Percentiles rank a stretch among this genome's conserved stretches.
Conservation (phyloP, 495 filamentous ascomycete genomes). For the Parmelia sp. region DNA sequence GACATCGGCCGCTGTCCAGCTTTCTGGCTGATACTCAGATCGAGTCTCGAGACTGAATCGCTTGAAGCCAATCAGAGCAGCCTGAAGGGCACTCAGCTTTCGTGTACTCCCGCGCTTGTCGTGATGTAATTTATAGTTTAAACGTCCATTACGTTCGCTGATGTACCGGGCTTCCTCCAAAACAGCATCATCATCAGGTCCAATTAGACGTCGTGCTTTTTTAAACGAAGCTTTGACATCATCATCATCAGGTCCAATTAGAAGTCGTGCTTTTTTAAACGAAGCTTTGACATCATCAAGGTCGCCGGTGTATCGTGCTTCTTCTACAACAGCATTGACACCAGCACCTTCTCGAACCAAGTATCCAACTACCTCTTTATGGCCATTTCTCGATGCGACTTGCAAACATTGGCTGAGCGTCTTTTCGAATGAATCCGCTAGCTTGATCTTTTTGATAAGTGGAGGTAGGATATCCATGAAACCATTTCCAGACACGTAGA, state of each 20-base stretch:
- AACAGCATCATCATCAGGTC: too few relatives aligned
- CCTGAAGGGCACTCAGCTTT: neutral
- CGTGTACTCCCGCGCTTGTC: neutral
- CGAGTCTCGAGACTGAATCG: too few relatives aligned
- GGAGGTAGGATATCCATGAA: neutral
- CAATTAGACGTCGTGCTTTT: too few relatives aligned
- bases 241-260: too few relatives aligned
- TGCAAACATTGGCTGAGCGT: neutral
- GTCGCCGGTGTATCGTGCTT: neutral
- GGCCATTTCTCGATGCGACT: neutral
- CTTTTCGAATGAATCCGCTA: neutral
- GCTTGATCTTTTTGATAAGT: neutral
- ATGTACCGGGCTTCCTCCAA: too few relatives aligned
- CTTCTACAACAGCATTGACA: neutral
- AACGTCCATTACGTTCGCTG: too few relatives aligned
- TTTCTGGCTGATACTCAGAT: too few relatives aligned
- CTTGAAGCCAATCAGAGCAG: neutral
- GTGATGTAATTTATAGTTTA: neutral
- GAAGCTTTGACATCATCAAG: neutral
- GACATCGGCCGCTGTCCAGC: too few relatives aligned
- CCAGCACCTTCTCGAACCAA: neutral
- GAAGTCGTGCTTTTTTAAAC: too few relatives aligned
- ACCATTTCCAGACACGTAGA: neutral
- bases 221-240: too few relatives aligned
- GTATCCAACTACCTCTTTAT: neutral